Conservation (phyloP, 495 filamentous ascomycete species). For the Clavariopsis aquatica region DNA sequence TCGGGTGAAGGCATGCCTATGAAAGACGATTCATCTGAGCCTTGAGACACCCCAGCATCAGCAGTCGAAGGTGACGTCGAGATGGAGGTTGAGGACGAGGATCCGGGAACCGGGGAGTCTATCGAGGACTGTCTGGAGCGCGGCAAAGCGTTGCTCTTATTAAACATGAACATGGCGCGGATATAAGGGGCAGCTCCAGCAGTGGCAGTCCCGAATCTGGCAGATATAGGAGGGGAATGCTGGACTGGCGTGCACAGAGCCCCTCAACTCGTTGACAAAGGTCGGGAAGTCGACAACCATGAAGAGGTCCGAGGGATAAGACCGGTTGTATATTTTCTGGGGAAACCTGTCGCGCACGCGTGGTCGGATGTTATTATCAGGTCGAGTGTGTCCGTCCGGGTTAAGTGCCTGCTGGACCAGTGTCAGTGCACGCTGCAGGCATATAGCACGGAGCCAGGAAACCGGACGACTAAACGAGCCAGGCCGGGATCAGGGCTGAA, state of each 20-base stretch:
- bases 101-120: constrained; percentile 32
- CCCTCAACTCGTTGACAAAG: constrained; percentile 27
- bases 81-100: constrained; percentile 24
- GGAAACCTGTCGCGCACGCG: constrained; percentile 33
- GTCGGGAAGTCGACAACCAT: constrained; percentile 29
- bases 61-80: constrained; percentile 16
- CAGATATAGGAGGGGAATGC: constrained; percentile 29
- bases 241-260: constrained; percentile 26
- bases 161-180: constrained; percentile 36
- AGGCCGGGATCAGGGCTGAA: constrained; percentile 21
- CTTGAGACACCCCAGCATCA: constrained; percentile 31
- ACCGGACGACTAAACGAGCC: constrained; percentile 3
- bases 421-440: constrained; percentile 28
- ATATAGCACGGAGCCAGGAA: constrained; percentile 1
- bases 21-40: constrained; percentile 29
- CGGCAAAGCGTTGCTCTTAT: constrained; percentile 33
- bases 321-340: constrained; percentile 29
- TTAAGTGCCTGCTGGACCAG: constrained; percentile 15
- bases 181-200: constrained; percentile 12
- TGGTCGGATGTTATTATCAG: constrained; percentile 28
- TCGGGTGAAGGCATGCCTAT: constrained; percentile 30
- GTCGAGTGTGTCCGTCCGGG: constrained; percentile 19
- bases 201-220: constrained; percentile 10
- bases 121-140: constrained; percentile 33
- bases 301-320: constrained; percentile 29